Percentiles rank a stretch among this genome's conserved stretches.
phyloP scores from a whole-genome alignment of 2,329 filamentous ascomycete genomes.

The Chrysosporium keratinophilum region DNA sequence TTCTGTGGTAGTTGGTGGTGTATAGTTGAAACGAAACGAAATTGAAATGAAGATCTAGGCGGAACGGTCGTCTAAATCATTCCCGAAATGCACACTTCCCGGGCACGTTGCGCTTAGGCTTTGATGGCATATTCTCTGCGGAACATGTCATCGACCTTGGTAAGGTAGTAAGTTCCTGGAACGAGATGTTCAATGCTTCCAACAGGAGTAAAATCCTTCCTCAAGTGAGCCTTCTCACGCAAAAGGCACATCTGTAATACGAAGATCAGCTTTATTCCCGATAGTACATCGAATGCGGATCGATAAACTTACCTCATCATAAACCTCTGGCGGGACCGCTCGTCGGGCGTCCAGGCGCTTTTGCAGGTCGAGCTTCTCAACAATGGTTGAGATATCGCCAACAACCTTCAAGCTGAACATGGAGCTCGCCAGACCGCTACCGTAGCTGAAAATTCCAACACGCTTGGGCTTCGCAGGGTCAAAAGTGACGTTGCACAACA shows the following conservation, averaged over 20 bases:
- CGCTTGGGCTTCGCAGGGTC: slow-evolving; percentile 60
- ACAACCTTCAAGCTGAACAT: slow-evolving; percentile 57
- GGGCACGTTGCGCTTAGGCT: slow-evolving; percentile 30
- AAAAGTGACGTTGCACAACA: slow-evolving; percentile 55
- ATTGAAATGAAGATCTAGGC: not conserved
- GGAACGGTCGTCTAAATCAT: not conserved
- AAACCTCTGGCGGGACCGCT: slow-evolving; percentile 58
- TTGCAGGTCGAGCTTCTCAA: slow-evolving; percentile 59
- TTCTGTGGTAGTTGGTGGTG: not conserved
- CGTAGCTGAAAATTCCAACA: slow-evolving; percentile 68
- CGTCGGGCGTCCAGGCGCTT: slow-evolving; percentile 56
- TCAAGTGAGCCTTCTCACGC: slow-evolving; percentile 70
- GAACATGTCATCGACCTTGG: slow-evolving; percentile 76
- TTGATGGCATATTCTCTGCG: slow-evolving; percentile 67
- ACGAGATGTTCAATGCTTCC: slow-evolving; percentile 56
- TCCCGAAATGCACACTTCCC: not conserved
- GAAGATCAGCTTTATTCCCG: slow-evolving; percentile 5
- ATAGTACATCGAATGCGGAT: not conserved
- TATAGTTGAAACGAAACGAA: not conserved
- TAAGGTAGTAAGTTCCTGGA: slow-evolving; percentile 65
- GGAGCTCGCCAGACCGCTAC: slow-evolving; percentile 65
- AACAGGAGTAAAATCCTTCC: slow-evolving; percentile 65
- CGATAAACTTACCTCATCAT: slow-evolving; percentile 54
- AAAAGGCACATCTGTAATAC: slow-evolving; percentile 59
- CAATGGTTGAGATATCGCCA: slow-evolving; percentile 58